A percentile compares a stretch with the other conserved stretches of the same genome.
Conservation (phyloP, 2,329 filamentous ascomycete genomes). For the Trichoderma asperellum region DNA sequence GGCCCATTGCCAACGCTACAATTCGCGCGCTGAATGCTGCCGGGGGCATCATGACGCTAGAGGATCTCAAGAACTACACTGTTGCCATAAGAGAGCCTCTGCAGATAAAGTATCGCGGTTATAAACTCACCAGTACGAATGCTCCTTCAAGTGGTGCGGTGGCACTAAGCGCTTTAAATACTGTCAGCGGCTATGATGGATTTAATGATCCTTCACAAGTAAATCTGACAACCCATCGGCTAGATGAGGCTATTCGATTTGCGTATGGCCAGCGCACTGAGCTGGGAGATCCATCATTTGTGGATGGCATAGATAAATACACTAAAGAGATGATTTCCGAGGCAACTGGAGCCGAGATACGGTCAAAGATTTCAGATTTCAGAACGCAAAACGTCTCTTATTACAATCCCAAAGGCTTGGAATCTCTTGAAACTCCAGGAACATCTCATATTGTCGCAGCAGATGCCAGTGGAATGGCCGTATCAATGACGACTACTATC, state of each 20-base stretch:
- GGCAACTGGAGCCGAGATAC: conserved; percentile 57
- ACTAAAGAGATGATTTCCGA: conserved; percentile 70
- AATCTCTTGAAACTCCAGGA: conserved; percentile 63
- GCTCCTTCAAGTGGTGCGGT: conserved; percentile 77
- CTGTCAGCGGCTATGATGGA: conserved; percentile 69
- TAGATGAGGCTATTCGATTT: conserved; percentile 85
- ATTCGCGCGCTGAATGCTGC: conserved; percentile 65
- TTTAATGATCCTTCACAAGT: conserved; percentile 60
- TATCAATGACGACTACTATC: conserved; percentile 79
- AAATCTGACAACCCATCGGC: conserved; percentile 70
- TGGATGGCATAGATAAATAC: conserved; percentile 61
- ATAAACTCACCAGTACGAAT: conserved; percentile 67
- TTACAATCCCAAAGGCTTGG: conserved; percentile 52
- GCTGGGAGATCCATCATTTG: conserved; percentile 76
- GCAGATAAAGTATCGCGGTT: conserved; percentile 68
- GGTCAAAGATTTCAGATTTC: conserved; percentile 50
- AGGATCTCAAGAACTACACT: conserved; percentile 73
- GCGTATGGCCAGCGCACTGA: conserved; percentile 75
- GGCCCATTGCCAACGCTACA: conserved; percentile 69
- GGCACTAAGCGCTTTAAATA: conserved; percentile 73
- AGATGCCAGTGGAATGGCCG: conserved; percentile 70
- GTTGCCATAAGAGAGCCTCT: conserved; percentile 65
- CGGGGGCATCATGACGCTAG: conserved; percentile 77
- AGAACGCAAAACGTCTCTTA: conserved; percentile 45
- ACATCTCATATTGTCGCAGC: conserved; percentile 70